Conservation (phyloP, 306 rosid species). For the Quercus bicolor region DNA sequence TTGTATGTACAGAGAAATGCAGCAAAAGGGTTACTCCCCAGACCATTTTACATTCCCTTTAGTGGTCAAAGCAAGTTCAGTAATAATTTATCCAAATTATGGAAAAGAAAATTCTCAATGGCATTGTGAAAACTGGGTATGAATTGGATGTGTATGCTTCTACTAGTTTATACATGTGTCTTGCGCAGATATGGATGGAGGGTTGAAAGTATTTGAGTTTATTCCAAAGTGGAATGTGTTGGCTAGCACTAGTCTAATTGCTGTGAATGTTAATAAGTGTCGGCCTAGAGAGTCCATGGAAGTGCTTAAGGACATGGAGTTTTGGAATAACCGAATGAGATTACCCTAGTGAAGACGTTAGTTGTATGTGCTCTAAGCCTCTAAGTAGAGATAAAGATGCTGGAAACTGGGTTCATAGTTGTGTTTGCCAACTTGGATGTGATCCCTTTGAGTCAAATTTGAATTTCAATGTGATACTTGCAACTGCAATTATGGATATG, state of each 20-base stretch:
- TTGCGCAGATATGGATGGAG: slow-evolving; percentile 32
- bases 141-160: slow-evolving; percentile 49
- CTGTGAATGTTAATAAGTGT: slow-evolving; percentile 44
- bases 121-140: slow-evolving; percentile 63
- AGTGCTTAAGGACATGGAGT: slow-evolving; percentile 50
- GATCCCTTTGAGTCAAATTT: slow-evolving; percentile 47
- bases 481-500: slow-evolving; percentile 67
- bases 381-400: slow-evolving; percentile 51
- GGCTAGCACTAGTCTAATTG: slow-evolving; percentile 79
- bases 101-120: slow-evolving; percentile 60
- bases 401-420: slow-evolving; percentile 49
- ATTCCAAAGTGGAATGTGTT: slow-evolving; percentile 71
- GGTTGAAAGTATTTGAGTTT: slow-evolving; percentile 55
- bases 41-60: slow-evolving; percentile 77
- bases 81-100: slow-evolving; percentile 12
- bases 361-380: slow-evolving; percentile 74
- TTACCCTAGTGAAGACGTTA: slow-evolving; percentile 64
- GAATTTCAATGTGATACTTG: slow-evolving; percentile 52
- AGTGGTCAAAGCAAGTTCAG: slow-evolving; percentile 57
- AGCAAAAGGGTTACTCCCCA: slow-evolving; percentile 47
- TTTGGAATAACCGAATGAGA: slow-evolving; percentile 57
- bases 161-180: slow-evolving; percentile 61
- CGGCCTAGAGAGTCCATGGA: slow-evolving; percentile 35
- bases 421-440: slow-evolving; percentile 43
- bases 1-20: slow-evolving; percentile 50